A percentile compares a stretch with the other conserved stretches of the same genome.
Evolutionary conservation across 139 green algal genomes (phyloP).

Genomic region (Eudorina sp.): DNA sequence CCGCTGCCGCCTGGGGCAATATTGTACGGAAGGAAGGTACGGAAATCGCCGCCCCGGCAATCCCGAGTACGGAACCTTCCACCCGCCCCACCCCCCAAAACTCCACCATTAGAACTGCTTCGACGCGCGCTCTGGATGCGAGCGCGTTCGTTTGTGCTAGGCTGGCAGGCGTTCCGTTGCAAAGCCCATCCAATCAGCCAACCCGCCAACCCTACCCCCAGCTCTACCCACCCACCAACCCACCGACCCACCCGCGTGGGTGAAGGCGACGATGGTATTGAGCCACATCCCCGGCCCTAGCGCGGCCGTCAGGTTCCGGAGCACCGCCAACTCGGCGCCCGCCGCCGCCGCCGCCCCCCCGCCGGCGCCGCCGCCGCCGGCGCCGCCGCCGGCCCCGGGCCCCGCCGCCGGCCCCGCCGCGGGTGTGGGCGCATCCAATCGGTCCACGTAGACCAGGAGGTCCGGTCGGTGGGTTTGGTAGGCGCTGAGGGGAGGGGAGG

Average conservation of each 20-base stretch:
- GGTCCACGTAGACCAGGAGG: slow-evolving; percentile 73
- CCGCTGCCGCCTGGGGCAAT: too few species aligned
- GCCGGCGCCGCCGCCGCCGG: not conserved
- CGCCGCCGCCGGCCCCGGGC: not conserved
- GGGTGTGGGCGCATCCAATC: slow-evolving; percentile 51
- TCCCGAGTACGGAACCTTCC: too few species aligned
- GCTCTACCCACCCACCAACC: not conserved
- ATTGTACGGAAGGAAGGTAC: too few species aligned
- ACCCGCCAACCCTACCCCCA: too few species aligned
- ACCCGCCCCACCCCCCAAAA: too few species aligned
- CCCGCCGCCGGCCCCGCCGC: not conserved
- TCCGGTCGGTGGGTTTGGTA: slow-evolving; percentile 65
- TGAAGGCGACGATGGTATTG: slow-evolving; percentile 73
- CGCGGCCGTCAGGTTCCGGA: slow-evolving; percentile 45
- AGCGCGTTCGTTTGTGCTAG: too few species aligned
- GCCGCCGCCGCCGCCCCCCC: not conserved
- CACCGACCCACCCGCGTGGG: slow-evolving; percentile 56
- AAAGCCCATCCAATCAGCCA: too few species aligned
- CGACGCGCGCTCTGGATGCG: too few species aligned
- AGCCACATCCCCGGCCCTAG: slow-evolving; percentile 67
- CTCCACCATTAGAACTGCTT: too few species aligned
- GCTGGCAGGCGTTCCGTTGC: too few species aligned
- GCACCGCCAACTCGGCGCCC: slow-evolving; percentile 56
- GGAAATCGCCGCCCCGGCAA: too few species aligned
- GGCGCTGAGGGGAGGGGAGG: slow-evolving; percentile 27